Base-by-base conservation (phyloP, 2,329 filamentous ascomycete genomes). In the Orbilia brochopaga region DNA sequence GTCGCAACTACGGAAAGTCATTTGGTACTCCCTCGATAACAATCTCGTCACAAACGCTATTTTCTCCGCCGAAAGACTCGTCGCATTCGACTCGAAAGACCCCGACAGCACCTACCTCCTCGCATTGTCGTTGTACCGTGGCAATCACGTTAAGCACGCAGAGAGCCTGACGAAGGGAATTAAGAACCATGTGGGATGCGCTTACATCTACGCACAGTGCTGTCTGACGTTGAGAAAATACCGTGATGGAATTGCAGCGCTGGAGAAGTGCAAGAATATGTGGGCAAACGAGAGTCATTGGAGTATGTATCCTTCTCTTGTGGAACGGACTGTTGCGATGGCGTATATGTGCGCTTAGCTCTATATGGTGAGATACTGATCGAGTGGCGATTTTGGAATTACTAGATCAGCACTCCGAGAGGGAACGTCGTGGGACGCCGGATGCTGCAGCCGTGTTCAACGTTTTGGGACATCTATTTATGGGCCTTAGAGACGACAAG, bases 181-280 rank as follows among this genome's bases (percentile, higher is more conserved):
- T 57, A 86, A 88, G 73, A 90, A 90, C 32, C 90, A 97, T 80
- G 78, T 96, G 24, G 92, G 92, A 30, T 97, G 93, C 80, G 87
- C 90, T 17, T 97, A 93, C 81, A 85, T 97, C 51, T 96, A 92
- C 82, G 93, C 93, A 58, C 92, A 96, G 78, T 87, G 92, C 42
- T 97, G 91, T 78, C 81, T 97, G 70, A 86, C 86, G 50, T 81
- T 97, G 65, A 91, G 73, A 69, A 87, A 87, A 74, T 88, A 88
- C 79, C 87, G 89, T 70, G 91, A 96, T 76, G 94, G 94, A 24
- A 89, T 93, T 61, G 83, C 85, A 10, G 91, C 91, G 4, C 81
- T 99, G 77, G 94, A 99, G 76, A 92, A 91, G 79, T 87, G 89
- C 52, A 88, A 87, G 78, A 81, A 83, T n/a, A 80, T 88, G 21